Base-by-base conservation (phyloP, 2,329 filamentous ascomycete species). In the Neonectria hederae region DNA sequence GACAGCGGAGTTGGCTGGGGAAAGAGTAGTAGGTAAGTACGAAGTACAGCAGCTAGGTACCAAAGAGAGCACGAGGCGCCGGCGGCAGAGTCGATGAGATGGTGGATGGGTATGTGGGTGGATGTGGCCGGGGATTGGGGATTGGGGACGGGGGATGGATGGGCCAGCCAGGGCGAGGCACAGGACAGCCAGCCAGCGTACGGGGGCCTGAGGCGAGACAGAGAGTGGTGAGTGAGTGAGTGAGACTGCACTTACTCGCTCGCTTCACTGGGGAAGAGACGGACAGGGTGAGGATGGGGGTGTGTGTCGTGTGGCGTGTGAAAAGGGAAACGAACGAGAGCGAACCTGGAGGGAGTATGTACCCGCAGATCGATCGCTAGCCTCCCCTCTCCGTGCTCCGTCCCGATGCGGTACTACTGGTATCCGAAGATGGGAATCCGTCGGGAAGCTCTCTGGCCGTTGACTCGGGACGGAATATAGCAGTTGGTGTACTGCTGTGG, bases 111-210 rank as follows among this genome's bases (percentile, higher is more conserved):
- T 40, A 53, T 28, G 28, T 28, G 28, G 28, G 62, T 59, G 62
- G 52, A 38, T 59, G 49, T 42, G 54, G 55, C 43, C 32, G 65
- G 68, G 67, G 67, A 42, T 42, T 19, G 38, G 38, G 35, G 69
- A 66, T 26, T 45, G 38, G 56, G 22, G 30, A 61, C 63, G 65
- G 38, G 56, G 22, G 30, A 61, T 65, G 65, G 67, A 52, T 38
- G 70, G 66, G 68, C 68, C 65, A 42, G 60, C 72, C 70, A 63
- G 70, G 67, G 70, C 69, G 70, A 72, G 66, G 70, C 65, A 65
- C 63, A 69, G 62, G 68, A 65, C 60, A 65, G 66, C 19, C 35
- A 49, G 51, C 22, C 26, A 32, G n/a, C 55, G 26, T 32, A 45
- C n/a, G n/a, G 45, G 49, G 48, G 69, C 69, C 67, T 70, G 69